phyloP scores from a whole-genome alignment of 371 early-diverging fungal species.

The Basidiobolus meristosporus region DNA sequence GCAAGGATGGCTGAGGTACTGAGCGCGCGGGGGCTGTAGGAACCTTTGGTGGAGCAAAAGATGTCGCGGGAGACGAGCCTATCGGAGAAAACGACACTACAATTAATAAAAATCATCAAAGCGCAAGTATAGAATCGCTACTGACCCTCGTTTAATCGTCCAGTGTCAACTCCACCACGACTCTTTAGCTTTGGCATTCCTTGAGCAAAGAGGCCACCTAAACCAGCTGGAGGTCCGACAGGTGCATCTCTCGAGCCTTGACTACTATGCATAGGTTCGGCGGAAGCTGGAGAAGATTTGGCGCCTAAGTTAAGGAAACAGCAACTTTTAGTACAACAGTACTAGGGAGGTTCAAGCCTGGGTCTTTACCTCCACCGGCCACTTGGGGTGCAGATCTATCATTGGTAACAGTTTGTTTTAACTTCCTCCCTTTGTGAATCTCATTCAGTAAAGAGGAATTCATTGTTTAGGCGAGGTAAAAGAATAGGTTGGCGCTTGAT shows the following conservation, averaged over 20 bases:
- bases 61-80: conserved; percentile 17
- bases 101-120: conserved; percentile 11
- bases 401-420: conserved; percentile 62
- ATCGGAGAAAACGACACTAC: conserved; percentile 18
- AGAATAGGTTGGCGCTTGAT: too few relatives aligned
- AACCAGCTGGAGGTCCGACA: conserved; percentile 7
- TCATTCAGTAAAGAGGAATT: conserved; percentile 41
- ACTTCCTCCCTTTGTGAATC: conserved; percentile 51
- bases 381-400: conserved; percentile 50
- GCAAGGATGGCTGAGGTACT: too few relatives aligned
- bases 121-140: conserved; percentile 24
- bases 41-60: background rate
- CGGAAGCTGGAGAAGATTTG: conserved; percentile 6
- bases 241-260: conserved; percentile 2
- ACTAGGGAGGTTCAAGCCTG: too few relatives aligned
- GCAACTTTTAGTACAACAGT: too few relatives aligned
- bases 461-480: too few relatives aligned
- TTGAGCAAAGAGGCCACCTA: conserved; percentile 41
- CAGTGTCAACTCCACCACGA: conserved; percentile 16
- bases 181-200: conserved; percentile 42
- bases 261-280: background rate
- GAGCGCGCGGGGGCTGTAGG: background rate
- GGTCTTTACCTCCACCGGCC: too few relatives aligned
- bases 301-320: too few relatives aligned
- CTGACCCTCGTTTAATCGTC: conserved; percentile 7